Evolutionary conservation across 306 rosid species (phyloP).

Genomic region (Lablab purpureus): DNA sequence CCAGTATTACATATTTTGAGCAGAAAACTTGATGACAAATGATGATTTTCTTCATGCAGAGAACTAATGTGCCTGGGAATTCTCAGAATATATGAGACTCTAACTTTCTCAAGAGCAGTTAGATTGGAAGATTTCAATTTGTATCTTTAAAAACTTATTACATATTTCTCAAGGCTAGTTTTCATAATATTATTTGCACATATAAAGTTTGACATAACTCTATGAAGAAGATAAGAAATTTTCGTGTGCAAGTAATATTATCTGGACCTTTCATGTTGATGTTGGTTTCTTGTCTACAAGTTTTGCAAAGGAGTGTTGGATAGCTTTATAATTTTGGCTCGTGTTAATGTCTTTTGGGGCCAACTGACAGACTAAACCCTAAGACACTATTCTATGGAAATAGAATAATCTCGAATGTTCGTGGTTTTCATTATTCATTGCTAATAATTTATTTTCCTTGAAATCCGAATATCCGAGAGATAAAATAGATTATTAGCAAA

Average conservation of each 20-base stretch:
- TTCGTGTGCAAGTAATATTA: neutral
- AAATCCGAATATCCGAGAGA: neutral
- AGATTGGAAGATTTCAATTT: neutral
- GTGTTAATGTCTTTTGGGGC: neutral
- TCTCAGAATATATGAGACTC: too few relatives aligned
- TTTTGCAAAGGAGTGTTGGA: neutral
- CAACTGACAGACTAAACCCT: neutral
- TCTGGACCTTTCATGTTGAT: neutral
- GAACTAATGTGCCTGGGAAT: neutral
- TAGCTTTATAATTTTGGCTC: neutral
- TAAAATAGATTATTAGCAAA: neutral
- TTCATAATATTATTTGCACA: neutral
- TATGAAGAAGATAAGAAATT: neutral
- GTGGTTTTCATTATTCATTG: neutral
- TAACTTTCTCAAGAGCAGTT: neutral
- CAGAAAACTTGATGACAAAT: neutral
- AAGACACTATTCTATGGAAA: neutral
- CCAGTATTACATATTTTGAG: neutral
- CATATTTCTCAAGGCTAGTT: neutral
- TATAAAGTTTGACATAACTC: neutral
- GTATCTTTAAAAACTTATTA: neutral
- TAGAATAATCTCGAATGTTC: neutral
- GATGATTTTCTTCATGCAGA: constrained; percentile 9
- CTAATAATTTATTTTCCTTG: neutral
- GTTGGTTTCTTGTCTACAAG: neutral